These are phyloP conservation scores for Trichoderma sp. DNA, from an alignment of 2,329 filamentous ascomycete species.

Conservation along the genomic window DNA sequence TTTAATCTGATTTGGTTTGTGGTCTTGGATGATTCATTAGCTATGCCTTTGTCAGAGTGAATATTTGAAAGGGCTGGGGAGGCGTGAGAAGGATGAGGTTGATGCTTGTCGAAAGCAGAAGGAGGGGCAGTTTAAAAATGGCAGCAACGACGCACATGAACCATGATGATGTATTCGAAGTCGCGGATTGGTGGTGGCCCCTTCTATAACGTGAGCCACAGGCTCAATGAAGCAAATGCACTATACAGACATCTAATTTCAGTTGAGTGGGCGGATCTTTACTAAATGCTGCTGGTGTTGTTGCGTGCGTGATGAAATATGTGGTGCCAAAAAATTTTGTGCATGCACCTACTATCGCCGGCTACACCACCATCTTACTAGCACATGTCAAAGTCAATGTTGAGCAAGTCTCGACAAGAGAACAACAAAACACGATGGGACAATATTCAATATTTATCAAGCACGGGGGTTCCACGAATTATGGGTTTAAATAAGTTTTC, in stretches of 20 bases:
- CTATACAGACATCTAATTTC: not conserved
- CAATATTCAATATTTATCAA: not conserved
- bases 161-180: not conserved
- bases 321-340: slow-evolving; percentile 9
- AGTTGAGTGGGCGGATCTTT: not conserved
- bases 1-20: slow-evolving; percentile 24
- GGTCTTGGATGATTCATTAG: not conserved
- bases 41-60: not conserved
- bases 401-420: not conserved
- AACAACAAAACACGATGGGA: not conserved
- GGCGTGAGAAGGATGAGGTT: not conserved
- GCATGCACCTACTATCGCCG: not conserved
- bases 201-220: not conserved
- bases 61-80: not conserved
- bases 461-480: not conserved
- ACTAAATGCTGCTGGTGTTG: not conserved
- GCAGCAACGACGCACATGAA: slow-evolving; percentile 7
- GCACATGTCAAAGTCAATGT: not conserved
- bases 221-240: not conserved
- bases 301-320: not conserved
- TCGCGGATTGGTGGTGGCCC: too few relatives aligned
- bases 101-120: not conserved
- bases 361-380: not conserved
- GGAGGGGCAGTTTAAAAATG: slow-evolving; percentile 6
- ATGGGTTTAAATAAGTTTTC: not conserved